Conservation (phyloP, 2,329 filamentous ascomycete genomes). For the Botrytis tulipae region DNA sequence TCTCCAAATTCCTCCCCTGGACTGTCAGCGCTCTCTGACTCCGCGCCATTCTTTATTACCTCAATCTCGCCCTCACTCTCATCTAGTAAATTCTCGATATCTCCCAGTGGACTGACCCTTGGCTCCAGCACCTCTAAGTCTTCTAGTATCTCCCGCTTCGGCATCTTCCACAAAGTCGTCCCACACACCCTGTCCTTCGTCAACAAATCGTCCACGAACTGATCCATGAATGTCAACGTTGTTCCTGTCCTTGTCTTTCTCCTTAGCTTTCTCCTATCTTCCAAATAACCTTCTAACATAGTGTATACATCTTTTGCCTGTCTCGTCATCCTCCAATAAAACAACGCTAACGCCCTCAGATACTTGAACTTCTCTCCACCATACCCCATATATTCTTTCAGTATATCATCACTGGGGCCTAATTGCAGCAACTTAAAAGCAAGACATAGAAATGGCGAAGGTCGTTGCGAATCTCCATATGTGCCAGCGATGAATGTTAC, state of each 20-base stretch:
- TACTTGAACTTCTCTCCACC: slow-evolving; percentile 81
- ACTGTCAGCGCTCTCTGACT: slow-evolving; percentile 24
- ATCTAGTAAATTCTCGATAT: slow-evolving; percentile 69
- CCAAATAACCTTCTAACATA: slow-evolving; percentile 77
- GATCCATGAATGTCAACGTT: slow-evolving; percentile 76
- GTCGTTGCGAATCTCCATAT: slow-evolving; percentile 78
- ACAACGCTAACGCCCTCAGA: slow-evolving; percentile 81
- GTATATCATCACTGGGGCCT: slow-evolving; percentile 72
- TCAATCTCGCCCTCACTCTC: slow-evolving; percentile 41
- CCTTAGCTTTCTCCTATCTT: slow-evolving; percentile 80
- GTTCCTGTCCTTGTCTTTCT: slow-evolving; percentile 73
- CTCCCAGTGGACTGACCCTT: slow-evolving; percentile 77
- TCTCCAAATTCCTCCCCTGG: slow-evolving; percentile 45
- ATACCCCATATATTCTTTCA: slow-evolving; percentile 75
- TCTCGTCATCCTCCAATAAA: slow-evolving; percentile 90
- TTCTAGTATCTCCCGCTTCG: slow-evolving; percentile 76
- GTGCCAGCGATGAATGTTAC: slow-evolving; percentile 85
- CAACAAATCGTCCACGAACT: slow-evolving; percentile 90
- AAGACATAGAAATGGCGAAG: slow-evolving; percentile 89
- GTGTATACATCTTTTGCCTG: slow-evolving; percentile 76
- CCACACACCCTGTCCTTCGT: slow-evolving; percentile 87
- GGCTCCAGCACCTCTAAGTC: slow-evolving; percentile 87
- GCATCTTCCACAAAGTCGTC: slow-evolving; percentile 90
- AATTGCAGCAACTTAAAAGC: slow-evolving; percentile 94
- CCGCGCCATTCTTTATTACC: slow-evolving; percentile 22